Base-by-base conservation (phyloP, 768 basidiomycete genomes). In the Pleurotus platypus region DNA sequence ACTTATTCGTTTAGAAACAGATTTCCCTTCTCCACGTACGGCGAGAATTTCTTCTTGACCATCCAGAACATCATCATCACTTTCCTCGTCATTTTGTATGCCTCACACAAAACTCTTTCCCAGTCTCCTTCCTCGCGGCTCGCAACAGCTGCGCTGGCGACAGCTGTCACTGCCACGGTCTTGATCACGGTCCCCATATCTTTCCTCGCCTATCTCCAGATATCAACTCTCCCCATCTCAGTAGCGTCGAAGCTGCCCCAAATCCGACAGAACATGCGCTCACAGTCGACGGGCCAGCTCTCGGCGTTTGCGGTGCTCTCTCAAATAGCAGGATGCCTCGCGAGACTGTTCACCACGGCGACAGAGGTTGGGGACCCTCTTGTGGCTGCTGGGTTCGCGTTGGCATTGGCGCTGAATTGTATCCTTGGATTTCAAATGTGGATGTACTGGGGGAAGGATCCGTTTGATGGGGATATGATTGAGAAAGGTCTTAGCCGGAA, bases 1-100 rank as follows among this genome's bases (percentile, higher is more conserved):
- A 85, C 86, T 8, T 99, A 98, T 73, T 89, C 94, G 2, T 84
- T 83, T 64, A 79, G 93, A 20, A 89, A 92, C 66, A 70, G 76
- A 18, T 98, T 95, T 71, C 94, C 97, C 0, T 97, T 98, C 78
- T 93, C 92, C 16, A 98, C 97, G 1, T 99, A 98, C 59, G 97
- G 97, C 66, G 97, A 99, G 72, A 98, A 96, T 76, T 69, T 94
- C 57, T 98, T 98, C 83, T 80, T 98, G 49, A 86, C 91, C 27
- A 66, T 94, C 58, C 94, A 96, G 72, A 94, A 95, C 75, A 77
- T 87, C 63, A 59, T 90, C 73, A 93, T 98, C 68, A 93, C 92
- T 12, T 78, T 94, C 66, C 84, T 95, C 63, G 95, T 96, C 70
- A 79, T 94, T 49, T 74, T 75, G 69, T 87, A 89, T 65, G 65